Base-by-base conservation (phyloP, 2,329 filamentous ascomycete genomes). In the Calonectria fujianensis region DNA sequence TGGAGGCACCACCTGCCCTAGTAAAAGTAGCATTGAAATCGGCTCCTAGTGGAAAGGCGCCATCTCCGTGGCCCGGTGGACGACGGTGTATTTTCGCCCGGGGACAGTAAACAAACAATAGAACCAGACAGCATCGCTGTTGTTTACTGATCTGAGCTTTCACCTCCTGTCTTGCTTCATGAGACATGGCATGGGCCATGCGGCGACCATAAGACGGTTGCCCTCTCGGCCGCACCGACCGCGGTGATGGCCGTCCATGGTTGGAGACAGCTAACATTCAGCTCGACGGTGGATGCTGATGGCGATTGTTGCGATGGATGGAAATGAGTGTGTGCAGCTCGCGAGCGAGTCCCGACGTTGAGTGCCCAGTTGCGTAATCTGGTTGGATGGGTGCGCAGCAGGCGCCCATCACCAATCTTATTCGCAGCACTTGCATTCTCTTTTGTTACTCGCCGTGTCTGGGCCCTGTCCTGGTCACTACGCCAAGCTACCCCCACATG, bases 341-440 rank as follows among this genome's bases (percentile, higher is more conserved):
- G 73, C 69, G 75, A 73, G 71, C 75, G 69, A 78, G 72, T 73
- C 71, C 76, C 70, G 64, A 70, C 66, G 67, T 75, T 75, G 48
- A 75, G 52, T 7, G 51, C 31, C 41, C 70, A n/a, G 63, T 64
- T 64, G 37, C 70, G 75, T 70, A 73, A 74, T 78, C 73, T 73
- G 69, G 65, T 68, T 72, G 69, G 73, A 72, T 50, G 31, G 48
- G 27, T 50, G 41, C 54, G 51, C 59, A 32, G 72, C 51, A 61
- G 51, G 81, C 74, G 73, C 73, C 73, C 78, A 81, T 78, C 80
- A 80, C 78, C 80, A 81, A 81, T 81, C 80, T 81, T 70, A 67
- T 78, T 66, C 72, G 77, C 80, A 81, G 78, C 78, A 77, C 74
- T 75, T 48, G 69, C 70, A 78, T 81, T 73, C 76, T 79, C 54